Conservation (phyloP, 1,139 yeast species). For the Wickerhamomyces sp. region DNA sequence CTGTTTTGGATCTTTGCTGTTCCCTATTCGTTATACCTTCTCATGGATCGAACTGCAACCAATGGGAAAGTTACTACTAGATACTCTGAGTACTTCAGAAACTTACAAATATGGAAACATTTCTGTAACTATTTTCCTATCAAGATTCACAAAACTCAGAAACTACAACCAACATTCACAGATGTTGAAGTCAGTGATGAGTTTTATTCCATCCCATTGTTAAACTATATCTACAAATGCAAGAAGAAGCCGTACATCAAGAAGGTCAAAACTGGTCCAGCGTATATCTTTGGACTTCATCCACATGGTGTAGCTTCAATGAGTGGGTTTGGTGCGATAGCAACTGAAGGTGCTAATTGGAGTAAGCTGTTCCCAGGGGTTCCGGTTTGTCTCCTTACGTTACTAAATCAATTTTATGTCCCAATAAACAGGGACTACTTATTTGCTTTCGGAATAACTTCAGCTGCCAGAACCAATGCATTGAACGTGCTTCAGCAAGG, state of each 20-base stretch:
- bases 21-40: conserved; percentile 53
- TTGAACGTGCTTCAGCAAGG: conserved; percentile 61
- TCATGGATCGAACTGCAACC: conserved; percentile 58
- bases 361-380: conserved; percentile 75
- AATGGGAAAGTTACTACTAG: conserved; percentile 66
- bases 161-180: conserved; percentile 71
- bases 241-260: conserved; percentile 14
- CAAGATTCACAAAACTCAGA: conserved; percentile 61
- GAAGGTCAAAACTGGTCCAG: conserved; percentile 47
- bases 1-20: conserved; percentile 62
- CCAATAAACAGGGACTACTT: conserved; percentile 89
- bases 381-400: conserved; percentile 69
- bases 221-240: conserved; percentile 6
- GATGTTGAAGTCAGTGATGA: conserved; percentile 21
- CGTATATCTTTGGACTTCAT: conserved; percentile 88
- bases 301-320: conserved; percentile 96
- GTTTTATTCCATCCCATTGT: conserved; percentile 8
- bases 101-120: conserved; percentile 61
- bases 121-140: conserved; percentile 82
- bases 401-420: conserved; percentile 78
- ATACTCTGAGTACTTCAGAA: conserved; percentile 53
- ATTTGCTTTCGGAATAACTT: conserved; percentile 74
- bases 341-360: conserved; percentile 75
- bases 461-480: conserved; percentile 77
- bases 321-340: conserved; percentile 86